Conservation (phyloP, 116 monocot species). For the Phalaenopsis hybrid region DNA sequence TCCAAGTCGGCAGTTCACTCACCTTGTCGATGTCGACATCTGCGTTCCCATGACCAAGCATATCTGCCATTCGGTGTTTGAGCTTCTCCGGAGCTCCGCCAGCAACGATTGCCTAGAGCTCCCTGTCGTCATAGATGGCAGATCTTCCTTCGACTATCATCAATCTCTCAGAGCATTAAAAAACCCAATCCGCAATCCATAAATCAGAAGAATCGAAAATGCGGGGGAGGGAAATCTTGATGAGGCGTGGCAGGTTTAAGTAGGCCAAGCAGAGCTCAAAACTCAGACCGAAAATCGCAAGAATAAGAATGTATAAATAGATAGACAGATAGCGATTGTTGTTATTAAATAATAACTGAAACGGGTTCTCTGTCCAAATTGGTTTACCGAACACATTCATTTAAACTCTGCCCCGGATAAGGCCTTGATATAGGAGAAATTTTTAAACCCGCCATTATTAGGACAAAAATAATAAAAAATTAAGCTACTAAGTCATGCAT, state of each 20-base stretch:
- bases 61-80: constrained; percentile 82
- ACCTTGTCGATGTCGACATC: constrained; percentile 61
- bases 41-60: constrained; percentile 28
- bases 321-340: no score
- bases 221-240: not conserved
- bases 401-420: no score
- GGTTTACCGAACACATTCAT: no score
- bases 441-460: no score
- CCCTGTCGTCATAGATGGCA: constrained; percentile 55
- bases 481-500: no score
- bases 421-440: no score
- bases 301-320: no score
- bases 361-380: no score
- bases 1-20: not conserved
- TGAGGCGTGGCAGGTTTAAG: not conserved
- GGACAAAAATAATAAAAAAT: no score
- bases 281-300: no score
- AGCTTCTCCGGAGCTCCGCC: constrained; percentile 22
- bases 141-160: constrained; percentile 47
- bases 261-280: no score
- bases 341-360: no score
- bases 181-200: not conserved
- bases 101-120: constrained; percentile 20
- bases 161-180: constrained; percentile 16
- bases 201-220: not conserved